phyloP scores from a whole-genome alignment of 192 early-diverging fungal genomes.

The Rhizoclosmatium globosum region DNA sequence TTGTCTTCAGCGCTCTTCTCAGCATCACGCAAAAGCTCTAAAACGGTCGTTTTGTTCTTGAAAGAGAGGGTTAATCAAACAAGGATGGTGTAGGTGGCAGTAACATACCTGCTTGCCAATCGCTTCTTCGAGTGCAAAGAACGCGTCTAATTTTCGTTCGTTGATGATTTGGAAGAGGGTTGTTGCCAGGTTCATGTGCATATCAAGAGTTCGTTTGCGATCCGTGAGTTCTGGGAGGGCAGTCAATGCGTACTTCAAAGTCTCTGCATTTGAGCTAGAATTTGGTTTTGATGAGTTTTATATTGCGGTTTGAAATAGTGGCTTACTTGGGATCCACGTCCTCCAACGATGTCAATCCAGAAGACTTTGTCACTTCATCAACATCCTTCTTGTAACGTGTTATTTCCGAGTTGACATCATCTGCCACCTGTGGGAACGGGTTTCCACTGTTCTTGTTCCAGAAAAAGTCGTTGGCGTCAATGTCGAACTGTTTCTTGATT shows the following conservation, averaged over 20 bases:
- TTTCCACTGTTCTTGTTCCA: slow-evolving; percentile 91
- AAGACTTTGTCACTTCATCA: slow-evolving; percentile 86
- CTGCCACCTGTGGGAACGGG: slow-evolving; percentile 96
- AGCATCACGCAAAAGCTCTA: slow-evolving; percentile 85
- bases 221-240: slow-evolving; percentile 95
- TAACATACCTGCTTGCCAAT: slow-evolving; percentile 74
- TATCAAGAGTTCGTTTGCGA: slow-evolving; percentile 91
- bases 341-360: slow-evolving; percentile 83
- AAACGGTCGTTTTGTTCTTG: slow-evolving; percentile 74
- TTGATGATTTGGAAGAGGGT: slow-evolving; percentile 87
- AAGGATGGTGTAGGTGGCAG: neutral
- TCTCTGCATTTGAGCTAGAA: slow-evolving; percentile 80
- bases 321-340: slow-evolving; percentile 70
- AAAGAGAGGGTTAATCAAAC: neutral
- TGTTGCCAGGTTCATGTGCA: slow-evolving; percentile 99
- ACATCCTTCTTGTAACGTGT: slow-evolving; percentile 96
- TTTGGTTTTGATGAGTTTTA: slow-evolving; percentile 8
- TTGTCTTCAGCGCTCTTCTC: slow-evolving; percentile 89
- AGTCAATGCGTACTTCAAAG: slow-evolving; percentile 89
- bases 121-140: slow-evolving; percentile 94
- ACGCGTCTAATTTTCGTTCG: slow-evolving; percentile 90
- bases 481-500: slow-evolving; percentile 81
- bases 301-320: neutral
- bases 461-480: slow-evolving; percentile 90
- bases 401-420: slow-evolving; percentile 92